A percentile compares a stretch with the other conserved stretches of the same genome.
phyloP scores from a whole-genome alignment of 2,329 filamentous ascomycete genomes.

The Sporothrix variecibatus region DNA sequence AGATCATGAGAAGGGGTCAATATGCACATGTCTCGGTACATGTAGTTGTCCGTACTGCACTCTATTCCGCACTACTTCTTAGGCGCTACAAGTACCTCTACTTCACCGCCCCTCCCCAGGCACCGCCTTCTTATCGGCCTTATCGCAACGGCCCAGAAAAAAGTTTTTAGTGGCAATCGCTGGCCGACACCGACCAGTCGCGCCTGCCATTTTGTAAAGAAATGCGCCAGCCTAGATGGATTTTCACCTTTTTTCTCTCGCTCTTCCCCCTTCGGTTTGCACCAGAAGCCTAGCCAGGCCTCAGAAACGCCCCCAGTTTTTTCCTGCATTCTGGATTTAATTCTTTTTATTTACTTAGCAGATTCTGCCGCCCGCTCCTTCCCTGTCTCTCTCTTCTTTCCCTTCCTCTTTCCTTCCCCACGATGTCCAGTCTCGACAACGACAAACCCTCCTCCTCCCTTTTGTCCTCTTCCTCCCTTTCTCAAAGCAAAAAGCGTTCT shows the following conservation, averaged over 20 bases:
- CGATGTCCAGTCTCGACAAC: constrained; percentile 24
- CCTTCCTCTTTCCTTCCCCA: not conserved
- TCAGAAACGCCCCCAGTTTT: constrained; percentile 27
- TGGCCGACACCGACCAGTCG: not conserved
- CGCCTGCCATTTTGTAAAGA: constrained; percentile 14
- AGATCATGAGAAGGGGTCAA: not conserved
- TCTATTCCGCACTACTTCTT: not conserved
- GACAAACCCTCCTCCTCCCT: not conserved
- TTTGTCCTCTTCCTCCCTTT: not conserved
- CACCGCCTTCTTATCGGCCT: constrained; percentile 19
- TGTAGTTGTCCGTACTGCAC: not conserved
- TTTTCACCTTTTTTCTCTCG: not conserved
- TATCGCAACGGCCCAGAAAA: constrained; percentile 27
- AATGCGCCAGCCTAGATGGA: not conserved
- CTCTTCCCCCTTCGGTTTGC: constrained; percentile 18
- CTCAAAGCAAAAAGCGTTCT: constrained; percentile 19
- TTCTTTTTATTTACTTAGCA: constrained; percentile 22
- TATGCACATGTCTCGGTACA: constrained; percentile 1
- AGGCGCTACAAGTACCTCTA: not conserved
- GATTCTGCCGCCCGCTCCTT: constrained; percentile 12
- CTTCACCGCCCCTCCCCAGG: constrained; percentile 4
- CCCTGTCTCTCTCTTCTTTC: constrained; percentile 16
- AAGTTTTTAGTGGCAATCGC: constrained; percentile 25
- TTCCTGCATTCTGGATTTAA: not conserved
- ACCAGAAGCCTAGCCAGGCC: not conserved